These are phyloP conservation scores for Gregarina niphandrodes DNA, from an alignment of 169 alveolate species.

Conservation along the genomic window DNA sequence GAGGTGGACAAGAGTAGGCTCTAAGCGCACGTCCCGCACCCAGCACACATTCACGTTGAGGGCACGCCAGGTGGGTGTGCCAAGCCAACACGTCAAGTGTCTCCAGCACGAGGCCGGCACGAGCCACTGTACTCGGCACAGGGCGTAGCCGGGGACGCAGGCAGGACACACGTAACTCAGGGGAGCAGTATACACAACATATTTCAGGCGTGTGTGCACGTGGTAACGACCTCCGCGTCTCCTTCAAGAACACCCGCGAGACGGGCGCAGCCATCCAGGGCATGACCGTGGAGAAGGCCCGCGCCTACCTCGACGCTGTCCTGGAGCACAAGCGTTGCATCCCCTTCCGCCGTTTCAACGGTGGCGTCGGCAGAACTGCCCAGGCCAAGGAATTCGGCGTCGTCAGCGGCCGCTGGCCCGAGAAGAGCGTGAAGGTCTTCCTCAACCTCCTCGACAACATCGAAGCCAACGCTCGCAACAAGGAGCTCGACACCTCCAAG, in stretches of 20 bases:
- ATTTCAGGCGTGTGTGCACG: too few relatives aligned
- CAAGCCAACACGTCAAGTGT: too few relatives aligned
- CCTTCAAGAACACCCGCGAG: conserved; percentile 84
- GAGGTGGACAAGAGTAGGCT: too few relatives aligned
- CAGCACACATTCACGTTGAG: too few relatives aligned
- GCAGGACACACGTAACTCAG: too few relatives aligned
- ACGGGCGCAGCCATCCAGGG: conserved; percentile 82
- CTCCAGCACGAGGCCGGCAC: too few relatives aligned
- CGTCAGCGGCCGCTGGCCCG: conserved; percentile 94
- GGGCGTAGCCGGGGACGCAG: too few relatives aligned
- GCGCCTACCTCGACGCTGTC: conserved; percentile 72
- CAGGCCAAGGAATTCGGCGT: conserved; percentile 76
- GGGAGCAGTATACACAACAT: too few relatives aligned
- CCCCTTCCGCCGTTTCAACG: conserved; percentile 80
- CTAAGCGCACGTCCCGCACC: too few relatives aligned
- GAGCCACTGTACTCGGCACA: too few relatives aligned
- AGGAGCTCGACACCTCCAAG: conserved; percentile 67
- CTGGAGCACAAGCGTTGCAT: conserved; percentile 77
- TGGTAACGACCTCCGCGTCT: conserved; percentile 67
- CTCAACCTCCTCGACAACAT: conserved; percentile 66
- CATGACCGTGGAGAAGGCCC: conserved; percentile 65
- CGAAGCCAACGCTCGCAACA: conserved; percentile 70
- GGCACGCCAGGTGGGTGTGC: too few relatives aligned
- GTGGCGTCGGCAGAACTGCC: conserved; percentile 87
- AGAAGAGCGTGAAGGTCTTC: conserved; percentile 68